Conservation (phyloP, 108 stramenopile genomes). For the Cyclotella atomus region DNA sequence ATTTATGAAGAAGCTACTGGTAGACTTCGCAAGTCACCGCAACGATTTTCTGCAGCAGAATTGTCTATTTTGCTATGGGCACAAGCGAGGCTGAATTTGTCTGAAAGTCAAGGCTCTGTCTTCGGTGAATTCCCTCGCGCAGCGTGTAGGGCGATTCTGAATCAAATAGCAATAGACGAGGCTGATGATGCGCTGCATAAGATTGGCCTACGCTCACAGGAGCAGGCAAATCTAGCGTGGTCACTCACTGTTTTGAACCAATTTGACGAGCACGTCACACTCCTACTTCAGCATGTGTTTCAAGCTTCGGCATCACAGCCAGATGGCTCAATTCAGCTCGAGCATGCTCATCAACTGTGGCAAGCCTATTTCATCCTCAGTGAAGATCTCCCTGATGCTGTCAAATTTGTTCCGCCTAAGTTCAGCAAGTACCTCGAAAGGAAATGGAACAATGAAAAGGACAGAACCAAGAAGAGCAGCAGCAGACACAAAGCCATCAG, state of each 20-base stretch:
- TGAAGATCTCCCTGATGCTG: slow-evolving; percentile 69
- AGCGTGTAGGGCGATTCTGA: slow-evolving; percentile 50
- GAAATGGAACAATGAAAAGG: slow-evolving; percentile 79
- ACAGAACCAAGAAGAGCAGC: slow-evolving; percentile 75
- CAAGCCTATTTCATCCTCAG: slow-evolving; percentile 77
- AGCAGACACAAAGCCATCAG: slow-evolving; percentile 78
- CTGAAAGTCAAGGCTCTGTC: slow-evolving; percentile 41
- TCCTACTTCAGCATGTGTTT: slow-evolving; percentile 66
- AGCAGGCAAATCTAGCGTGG: slow-evolving; percentile 88
- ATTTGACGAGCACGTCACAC: slow-evolving; percentile 47
- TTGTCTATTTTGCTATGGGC: slow-evolving; percentile 78
- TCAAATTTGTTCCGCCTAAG: slow-evolving; percentile 56
- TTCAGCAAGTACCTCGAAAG: slow-evolving; percentile 64
- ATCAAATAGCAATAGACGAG: slow-evolving; percentile 31
- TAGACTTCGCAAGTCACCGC: slow-evolving; percentile 31
- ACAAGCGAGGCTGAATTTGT: slow-evolving; percentile 76
- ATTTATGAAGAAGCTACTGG: slow-evolving; percentile 63
- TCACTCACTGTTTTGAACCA: slow-evolving; percentile 75
- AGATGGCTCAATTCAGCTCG: slow-evolving; percentile 67
- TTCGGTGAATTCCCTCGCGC: slow-evolving; percentile 61
- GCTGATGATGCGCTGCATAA: slow-evolving; percentile 4
- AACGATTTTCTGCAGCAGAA: slow-evolving; percentile 65
- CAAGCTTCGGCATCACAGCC: slow-evolving; percentile 47
- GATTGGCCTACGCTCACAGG: slow-evolving; percentile 68
- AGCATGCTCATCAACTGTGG: slow-evolving; percentile 91